These are phyloP conservation scores for Thinopyrum elongatum DNA, from an alignment of 176 grass and related monocot genomes.

Conservation along the genomic window DNA sequence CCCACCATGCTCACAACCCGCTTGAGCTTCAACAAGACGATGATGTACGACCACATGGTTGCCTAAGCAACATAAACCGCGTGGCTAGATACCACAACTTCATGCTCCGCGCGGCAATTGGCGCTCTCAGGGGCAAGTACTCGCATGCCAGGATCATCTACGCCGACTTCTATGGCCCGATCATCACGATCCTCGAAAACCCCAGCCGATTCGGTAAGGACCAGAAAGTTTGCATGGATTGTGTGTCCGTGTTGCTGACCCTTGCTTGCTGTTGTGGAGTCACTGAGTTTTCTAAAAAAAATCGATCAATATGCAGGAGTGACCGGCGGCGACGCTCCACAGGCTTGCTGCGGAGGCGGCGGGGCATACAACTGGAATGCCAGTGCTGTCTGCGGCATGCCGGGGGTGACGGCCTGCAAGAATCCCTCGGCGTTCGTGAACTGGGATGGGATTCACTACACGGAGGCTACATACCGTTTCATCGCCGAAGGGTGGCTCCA, in stretches of 20 bases:
- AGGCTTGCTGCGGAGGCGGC: conserved; percentile 12
- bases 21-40: neutral
- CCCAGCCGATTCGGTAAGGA: neutral
- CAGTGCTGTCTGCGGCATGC: conserved; percentile 14
- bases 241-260: neutral
- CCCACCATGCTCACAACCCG: neutral
- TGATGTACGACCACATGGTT: neutral
- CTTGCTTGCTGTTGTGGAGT: neutral
- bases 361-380: conserved; percentile 27
- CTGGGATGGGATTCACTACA: conserved; percentile 40
- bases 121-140: neutral
- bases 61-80: conserved; percentile 16
- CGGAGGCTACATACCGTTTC: conserved; percentile 2
- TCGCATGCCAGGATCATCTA: conserved; percentile 15
- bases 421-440: neutral
- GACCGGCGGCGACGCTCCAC: accelerated
- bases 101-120: neutral
- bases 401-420: neutral
- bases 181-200: neutral
- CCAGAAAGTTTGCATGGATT: neutral
- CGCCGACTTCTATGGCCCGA: conserved; percentile 16
- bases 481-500: conserved; percentile 22
- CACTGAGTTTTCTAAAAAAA: neutral
- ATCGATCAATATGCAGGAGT: neutral
- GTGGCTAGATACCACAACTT: conserved; percentile 7